A percentile compares a stretch with the other conserved stretches of the same genome.
These are phyloP conservation scores for Aschersonia sp. DNA, from an alignment of 2,329 filamentous ascomycete genomes.

Conservation along the genomic window DNA sequence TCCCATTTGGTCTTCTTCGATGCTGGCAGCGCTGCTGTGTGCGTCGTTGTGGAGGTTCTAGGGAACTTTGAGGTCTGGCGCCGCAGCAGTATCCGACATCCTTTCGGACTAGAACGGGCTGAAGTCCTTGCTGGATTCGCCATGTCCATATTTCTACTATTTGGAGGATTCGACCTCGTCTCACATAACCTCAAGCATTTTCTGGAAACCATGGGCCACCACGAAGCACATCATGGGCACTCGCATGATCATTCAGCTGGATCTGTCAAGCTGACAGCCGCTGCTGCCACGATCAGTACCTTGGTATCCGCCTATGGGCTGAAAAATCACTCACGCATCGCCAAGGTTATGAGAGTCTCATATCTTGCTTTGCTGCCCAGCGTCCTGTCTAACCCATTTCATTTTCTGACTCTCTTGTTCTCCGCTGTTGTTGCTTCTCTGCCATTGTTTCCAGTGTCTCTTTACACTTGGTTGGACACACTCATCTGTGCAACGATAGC, in stretches of 20 bases:
- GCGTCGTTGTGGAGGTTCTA: constrained; percentile 82
- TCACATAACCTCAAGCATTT: constrained; percentile 88
- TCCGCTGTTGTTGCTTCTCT: constrained; percentile 67
- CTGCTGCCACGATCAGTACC: constrained; percentile 71
- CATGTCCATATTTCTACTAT: constrained; percentile 90
- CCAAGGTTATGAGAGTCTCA: constrained; percentile 76
- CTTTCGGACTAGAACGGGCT: constrained; percentile 81
- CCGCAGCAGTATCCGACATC: constrained; percentile 79
- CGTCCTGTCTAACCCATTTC: constrained; percentile 86
- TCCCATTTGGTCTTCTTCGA: constrained; percentile 94
- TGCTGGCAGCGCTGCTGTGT: constrained; percentile 80
- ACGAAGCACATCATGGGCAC: constrained; percentile 60
- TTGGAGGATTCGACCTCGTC: constrained; percentile 91
- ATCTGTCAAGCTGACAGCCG: constrained; percentile 66
- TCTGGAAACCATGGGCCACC: constrained; percentile 48
- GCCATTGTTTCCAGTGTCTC: constrained; percentile 65
- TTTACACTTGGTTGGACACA: constrained; percentile 74
- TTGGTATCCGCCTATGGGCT: constrained; percentile 76
- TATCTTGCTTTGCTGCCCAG: constrained; percentile 71
- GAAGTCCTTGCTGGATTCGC: constrained; percentile 94
- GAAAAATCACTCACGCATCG: constrained; percentile 83
- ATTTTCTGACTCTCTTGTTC: constrained; percentile 85
- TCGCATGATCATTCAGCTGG: constrained; percentile 52
- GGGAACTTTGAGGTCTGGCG: constrained; percentile 98
- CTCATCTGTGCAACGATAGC: constrained; percentile 71